These are phyloP conservation scores for Eragrostis tef DNA, from an alignment of 202 grass and related monocot species.

Conservation along the genomic window DNA sequence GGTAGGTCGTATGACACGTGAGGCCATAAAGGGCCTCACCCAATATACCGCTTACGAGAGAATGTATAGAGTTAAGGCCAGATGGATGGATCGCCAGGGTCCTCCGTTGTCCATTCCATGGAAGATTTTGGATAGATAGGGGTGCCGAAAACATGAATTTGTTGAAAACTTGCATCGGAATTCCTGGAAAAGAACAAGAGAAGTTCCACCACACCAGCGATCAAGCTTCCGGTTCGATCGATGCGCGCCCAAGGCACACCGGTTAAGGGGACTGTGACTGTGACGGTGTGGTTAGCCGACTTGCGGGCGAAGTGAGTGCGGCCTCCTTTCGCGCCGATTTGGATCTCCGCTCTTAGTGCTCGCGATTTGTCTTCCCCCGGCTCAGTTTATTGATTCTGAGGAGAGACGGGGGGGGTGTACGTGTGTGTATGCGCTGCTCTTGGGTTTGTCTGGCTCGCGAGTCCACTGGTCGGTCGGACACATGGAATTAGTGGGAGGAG, in stretches of 20 bases:
- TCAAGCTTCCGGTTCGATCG: not conserved
- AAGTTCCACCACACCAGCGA: no score
- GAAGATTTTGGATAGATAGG: not conserved
- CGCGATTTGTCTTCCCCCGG: not conserved
- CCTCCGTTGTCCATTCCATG: not conserved
- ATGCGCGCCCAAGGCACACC: no score
- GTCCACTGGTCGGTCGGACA: slow-evolving; percentile 42
- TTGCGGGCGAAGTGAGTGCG: slow-evolving; percentile 40
- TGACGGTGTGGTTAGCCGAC: no score
- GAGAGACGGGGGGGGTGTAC: slow-evolving; percentile 26
- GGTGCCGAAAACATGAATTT: not conserved
- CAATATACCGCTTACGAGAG: not conserved
- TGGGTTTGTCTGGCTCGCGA: slow-evolving; percentile 50
- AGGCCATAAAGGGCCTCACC: not conserved
- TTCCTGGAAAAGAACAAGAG: no score
- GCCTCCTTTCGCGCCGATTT: slow-evolving; percentile 44
- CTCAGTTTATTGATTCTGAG: not conserved
- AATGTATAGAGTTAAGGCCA: not conserved
- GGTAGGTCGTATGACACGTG: not conserved
- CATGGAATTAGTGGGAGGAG: slow-evolving; percentile 24
- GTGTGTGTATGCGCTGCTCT: slow-evolving; percentile 23
- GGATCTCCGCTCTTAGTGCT: slow-evolving; percentile 54
- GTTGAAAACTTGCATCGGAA: no score
- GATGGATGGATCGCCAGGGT: not conserved
- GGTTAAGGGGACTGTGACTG: no score